These are phyloP conservation scores for Aspergillus niger DNA, from an alignment of 2,329 filamentous ascomycete species.

Conservation along the genomic window DNA sequence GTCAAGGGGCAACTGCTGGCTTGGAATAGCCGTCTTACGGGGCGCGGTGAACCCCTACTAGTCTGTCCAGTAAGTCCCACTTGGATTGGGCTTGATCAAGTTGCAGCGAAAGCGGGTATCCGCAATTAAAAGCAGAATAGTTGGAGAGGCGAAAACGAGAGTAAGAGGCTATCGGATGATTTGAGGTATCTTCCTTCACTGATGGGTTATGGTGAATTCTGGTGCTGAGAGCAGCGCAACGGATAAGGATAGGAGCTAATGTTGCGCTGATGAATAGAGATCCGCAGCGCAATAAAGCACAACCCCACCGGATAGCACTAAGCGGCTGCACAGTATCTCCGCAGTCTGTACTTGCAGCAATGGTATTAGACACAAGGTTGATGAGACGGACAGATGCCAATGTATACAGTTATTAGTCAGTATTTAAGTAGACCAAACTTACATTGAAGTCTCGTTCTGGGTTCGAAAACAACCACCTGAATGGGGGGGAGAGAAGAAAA, in stretches of 20 bases:
- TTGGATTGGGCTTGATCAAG: background rate
- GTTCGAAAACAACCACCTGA: too few relatives aligned
- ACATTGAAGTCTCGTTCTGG: too few relatives aligned
- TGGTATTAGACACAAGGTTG: background rate
- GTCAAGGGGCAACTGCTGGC: background rate
- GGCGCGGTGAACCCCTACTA: background rate
- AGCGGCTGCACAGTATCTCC: conserved; percentile 16
- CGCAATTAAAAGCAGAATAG: too few relatives aligned
- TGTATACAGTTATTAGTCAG: too few relatives aligned
- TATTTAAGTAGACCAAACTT: too few relatives aligned
- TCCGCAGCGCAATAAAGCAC: conserved; percentile 5
- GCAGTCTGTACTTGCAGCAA: background rate
- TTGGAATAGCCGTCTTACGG: background rate
- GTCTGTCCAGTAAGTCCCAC: background rate
- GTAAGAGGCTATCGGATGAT: background rate
- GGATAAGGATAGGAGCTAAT: background rate
- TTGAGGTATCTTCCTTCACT: background rate
- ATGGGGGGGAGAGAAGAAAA: too few relatives aligned
- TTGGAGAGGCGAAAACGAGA: background rate
- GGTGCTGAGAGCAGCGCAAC: background rate
- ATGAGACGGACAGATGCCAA: too few relatives aligned
- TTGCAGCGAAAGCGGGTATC: background rate
- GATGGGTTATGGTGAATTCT: background rate
- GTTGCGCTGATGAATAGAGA: conserved; percentile 1
- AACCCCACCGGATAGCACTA: conserved; percentile 23